Base-by-base conservation (phyloP, 2,329 filamentous ascomycete genomes). In the Colletotrichum lentis region DNA sequence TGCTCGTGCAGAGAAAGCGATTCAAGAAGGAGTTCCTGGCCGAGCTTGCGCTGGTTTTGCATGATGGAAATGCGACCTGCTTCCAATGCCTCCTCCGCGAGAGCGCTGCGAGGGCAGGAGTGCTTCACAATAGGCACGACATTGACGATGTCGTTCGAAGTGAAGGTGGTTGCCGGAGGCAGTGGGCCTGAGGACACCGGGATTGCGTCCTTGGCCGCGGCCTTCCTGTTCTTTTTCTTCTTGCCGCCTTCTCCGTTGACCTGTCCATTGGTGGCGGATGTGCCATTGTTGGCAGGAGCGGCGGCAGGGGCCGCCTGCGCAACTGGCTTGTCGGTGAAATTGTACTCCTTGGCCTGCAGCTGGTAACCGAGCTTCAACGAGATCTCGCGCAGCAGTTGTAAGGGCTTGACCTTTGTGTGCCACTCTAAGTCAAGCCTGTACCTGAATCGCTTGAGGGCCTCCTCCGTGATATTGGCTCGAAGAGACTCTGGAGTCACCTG, bases 1-100 rank as follows among this genome's bases (percentile, higher is more conserved):
- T 99, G 96, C 84, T 99, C 96, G 76, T 99, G 95, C 50, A 99
- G 84, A 53, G 96, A 97, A 69, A 99, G 83, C 44, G 94, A 97
- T 80, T 99, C 96, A n/a, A 98, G 83, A 37, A 99, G 87, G 64
- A 99, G 86, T 79, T 99, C 96, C 80, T 97, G 94, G 47, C 96
- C 96, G 53, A 99, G 88, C 80, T 97, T 96, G 82, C 92, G 95
- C 83, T 99, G 94, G 77, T 93, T 91, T 77, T 98, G 95, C 74
- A 96, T 88, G 69, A 99, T 90, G n/a, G 95, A 97, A 76, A 99
- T 95, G 61, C 94, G 92, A 27, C 96, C 96, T 65, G 95, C 96
- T 79, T 99, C 96, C 50, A 99, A 85, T 16, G 96, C 95, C 81
- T 99, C 96, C 78, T 99, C 96, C 0, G 96, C 95, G 69, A 99